A percentile compares a stretch with the other conserved stretches of the same genome.
Conservation (phyloP, 192 early-diverging fungal species). For the Chytriomyces sp. region DNA sequence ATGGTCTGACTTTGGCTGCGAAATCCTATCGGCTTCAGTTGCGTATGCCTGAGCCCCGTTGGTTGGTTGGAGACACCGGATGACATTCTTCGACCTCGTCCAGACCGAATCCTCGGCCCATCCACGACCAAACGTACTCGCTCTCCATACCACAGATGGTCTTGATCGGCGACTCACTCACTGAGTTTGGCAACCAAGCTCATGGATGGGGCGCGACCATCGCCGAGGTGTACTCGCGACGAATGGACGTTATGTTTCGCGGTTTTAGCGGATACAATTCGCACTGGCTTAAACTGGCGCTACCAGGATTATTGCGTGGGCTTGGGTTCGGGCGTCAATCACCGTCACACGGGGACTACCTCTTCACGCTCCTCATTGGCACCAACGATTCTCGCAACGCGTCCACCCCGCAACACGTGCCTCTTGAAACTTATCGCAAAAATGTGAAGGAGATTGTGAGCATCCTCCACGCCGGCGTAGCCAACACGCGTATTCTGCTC, state of each 20-base stretch:
- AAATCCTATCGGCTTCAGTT: not conserved
- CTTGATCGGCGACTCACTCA: constrained; percentile 1
- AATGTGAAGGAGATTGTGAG: constrained; percentile 64
- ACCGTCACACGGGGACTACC: not conserved
- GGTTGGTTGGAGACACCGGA: not conserved
- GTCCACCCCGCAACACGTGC: constrained; percentile 54
- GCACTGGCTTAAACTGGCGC: constrained; percentile 4
- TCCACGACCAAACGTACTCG: too few relatives aligned
- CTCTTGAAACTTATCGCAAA: constrained; percentile 50
- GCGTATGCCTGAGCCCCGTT: not conserved
- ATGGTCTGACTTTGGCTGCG: not conserved
- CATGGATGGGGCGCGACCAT: not conserved
- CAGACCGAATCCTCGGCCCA: not conserved
- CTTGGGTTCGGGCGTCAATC: not conserved
- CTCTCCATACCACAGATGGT: not conserved
- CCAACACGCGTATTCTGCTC: constrained; percentile 64
- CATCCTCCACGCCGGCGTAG: constrained; percentile 56
- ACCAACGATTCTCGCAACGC: constrained; percentile 71
- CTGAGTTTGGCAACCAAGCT: not conserved
- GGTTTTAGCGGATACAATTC: constrained; percentile 3
- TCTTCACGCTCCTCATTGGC: constrained; percentile 75
- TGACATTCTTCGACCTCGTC: not conserved
- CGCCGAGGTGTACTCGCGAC: not conserved
- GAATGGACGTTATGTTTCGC: not conserved
- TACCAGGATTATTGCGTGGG: not conserved